Base-by-base conservation (phyloP, 495 filamentous ascomycete species). In the Aspergillus olivimuriae region DNA sequence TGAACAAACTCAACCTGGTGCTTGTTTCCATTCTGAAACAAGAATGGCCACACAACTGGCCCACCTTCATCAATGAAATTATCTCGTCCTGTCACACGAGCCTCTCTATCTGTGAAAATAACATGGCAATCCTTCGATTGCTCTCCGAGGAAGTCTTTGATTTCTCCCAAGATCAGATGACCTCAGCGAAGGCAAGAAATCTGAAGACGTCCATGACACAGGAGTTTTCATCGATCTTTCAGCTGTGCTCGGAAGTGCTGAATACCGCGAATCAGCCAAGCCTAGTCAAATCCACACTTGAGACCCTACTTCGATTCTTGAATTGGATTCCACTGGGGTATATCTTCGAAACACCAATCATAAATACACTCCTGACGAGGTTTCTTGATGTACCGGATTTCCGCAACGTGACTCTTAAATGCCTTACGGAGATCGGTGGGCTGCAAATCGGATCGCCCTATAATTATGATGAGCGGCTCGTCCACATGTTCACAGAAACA, bases 21-120 rank as follows among this genome's bases (percentile, higher is more conserved):
- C 83, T 99, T 41, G 87, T 99, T 50, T 94, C 88, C 26, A 92
- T 99, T 43, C 69, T 99, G 55, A 99, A 99, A 73, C 92, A 99
- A 66, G 92, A 99, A 65, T 99, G 92, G 92, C 92, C 92, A n/a
- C 91, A 96, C 62, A 92, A 97, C 71, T 99, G 92, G 92, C 92
- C 94, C 7, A 95, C 88, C 6, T 99, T 99, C 65, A 96, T 97
- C 77, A 97, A 95, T 66, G 92, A 99, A 75, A 97, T 99, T 60
- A 89, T 97, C 53, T 84, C 87, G 9, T 94, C 91, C 20, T 96
- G 90, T 60, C 89, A 90, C 55, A 87, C 85, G 43, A 95, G 86
- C 63, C 75, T 97, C 22, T 89, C 92, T 2, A 91, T 97, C 55
- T 99, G 92, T 72, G 92, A 99, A 69, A 99, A 99, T 71, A 99